Evolutionary conservation across 371 early-diverging fungal genomes (phyloP).

Genomic region (Enteropsectra breve): DNA sequence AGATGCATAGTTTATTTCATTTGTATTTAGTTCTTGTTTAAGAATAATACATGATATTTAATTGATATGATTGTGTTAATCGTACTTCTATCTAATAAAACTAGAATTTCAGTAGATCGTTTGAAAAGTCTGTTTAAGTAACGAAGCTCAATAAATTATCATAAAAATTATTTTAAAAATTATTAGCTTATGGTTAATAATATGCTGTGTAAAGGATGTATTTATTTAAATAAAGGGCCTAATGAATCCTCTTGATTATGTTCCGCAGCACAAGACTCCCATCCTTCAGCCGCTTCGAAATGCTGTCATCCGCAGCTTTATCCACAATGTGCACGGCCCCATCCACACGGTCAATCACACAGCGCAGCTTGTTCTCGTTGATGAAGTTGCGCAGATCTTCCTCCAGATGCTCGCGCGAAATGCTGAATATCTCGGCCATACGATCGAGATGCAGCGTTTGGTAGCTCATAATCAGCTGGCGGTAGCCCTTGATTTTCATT

Average conservation of each 20-base stretch:
- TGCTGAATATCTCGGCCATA: conserved; percentile 91
- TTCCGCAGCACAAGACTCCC: background rate
- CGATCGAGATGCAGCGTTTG: conserved; percentile 78
- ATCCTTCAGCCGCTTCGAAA: background rate
- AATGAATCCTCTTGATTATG: background rate
- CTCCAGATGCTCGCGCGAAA: conserved; percentile 66
- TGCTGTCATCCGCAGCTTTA: background rate
- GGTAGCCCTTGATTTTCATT: conserved; percentile 89
- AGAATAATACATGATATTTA: too few relatives aligned
- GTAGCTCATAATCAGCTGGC: conserved; percentile 89
- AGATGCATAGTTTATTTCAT: too few relatives aligned
- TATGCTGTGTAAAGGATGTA: too few relatives aligned
- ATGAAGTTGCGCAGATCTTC: conserved; percentile 85
- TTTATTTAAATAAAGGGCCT: too few relatives aligned
- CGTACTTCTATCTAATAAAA: too few relatives aligned
- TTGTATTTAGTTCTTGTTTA: too few relatives aligned
- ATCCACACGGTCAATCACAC: conserved; percentile 93
- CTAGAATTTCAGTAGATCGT: too few relatives aligned
- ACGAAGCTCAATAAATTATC: too few relatives aligned
- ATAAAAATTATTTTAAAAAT: too few relatives aligned
- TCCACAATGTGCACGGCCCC: conserved; percentile 67
- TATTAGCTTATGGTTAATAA: too few relatives aligned
- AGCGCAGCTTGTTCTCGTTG: conserved; percentile 83
- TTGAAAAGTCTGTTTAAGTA: too few relatives aligned
- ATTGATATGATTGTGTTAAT: too few relatives aligned